A percentile compares a stretch with the other conserved stretches of the same genome.
Conservation (phyloP, 192 early-diverging fungal species). For the Backusella circina region DNA sequence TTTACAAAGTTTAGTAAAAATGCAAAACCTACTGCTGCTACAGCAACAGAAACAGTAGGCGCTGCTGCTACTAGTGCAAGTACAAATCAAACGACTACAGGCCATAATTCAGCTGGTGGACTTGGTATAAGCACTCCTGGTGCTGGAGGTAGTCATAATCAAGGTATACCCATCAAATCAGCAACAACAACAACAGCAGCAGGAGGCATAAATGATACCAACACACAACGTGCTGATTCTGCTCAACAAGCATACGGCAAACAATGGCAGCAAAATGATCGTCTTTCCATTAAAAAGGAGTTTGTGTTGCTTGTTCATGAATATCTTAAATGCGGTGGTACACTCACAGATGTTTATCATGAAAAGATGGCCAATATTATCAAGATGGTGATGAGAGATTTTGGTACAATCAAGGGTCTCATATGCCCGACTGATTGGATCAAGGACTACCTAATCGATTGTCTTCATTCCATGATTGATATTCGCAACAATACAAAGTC, state of each 20-base stretch:
- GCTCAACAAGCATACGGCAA: constrained; percentile 41
- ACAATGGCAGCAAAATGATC: constrained; percentile 56
- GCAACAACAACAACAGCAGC: background rate
- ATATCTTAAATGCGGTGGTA: constrained; percentile 41
- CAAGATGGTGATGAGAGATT: constrained; percentile 44
- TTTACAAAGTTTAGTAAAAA: constrained; percentile 47
- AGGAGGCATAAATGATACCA: background rate
- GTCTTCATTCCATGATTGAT: constrained; percentile 24
- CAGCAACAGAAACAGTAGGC: background rate
- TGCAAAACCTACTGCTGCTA: constrained; percentile 32
- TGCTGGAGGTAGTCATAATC: too few species aligned
- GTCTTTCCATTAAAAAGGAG: constrained; percentile 50
- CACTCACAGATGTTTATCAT: constrained; percentile 41
- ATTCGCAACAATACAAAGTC: constrained; percentile 19
- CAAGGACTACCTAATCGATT: constrained; percentile 43
- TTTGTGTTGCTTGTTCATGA: constrained; percentile 44
- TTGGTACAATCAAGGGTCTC: constrained; percentile 29
- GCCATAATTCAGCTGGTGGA: background rate
- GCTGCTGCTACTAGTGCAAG: background rate
- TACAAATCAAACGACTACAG: background rate
- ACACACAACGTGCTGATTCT: background rate
- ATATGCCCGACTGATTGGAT: constrained; percentile 44
- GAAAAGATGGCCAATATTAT: constrained; percentile 45
- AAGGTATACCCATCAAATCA: background rate
- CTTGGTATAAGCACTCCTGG: background rate